Evolutionary conservation across 306 rosid species (phyloP), one percentile per base, ranked within the genome.

Genomic region (Delonix regia): DNA sequence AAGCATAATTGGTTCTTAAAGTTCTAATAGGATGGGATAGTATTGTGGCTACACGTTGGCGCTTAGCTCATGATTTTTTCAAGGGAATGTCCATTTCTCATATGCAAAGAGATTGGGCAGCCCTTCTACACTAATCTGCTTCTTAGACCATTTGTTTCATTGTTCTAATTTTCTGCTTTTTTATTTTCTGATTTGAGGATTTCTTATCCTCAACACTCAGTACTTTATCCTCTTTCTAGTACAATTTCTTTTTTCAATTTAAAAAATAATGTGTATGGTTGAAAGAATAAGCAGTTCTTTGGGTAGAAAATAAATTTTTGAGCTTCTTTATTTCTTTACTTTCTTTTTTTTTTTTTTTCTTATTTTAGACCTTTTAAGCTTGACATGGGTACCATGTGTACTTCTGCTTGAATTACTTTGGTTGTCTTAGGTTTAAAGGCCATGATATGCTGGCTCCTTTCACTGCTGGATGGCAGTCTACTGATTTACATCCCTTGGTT

Each of bases 361-460:
- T 9, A n/a, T n/a, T 74, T 63, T 52, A 21, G n/a, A 36, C 30
- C 8, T 55, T 48, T 9, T 49, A 10, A 65, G 63, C 30, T 14
- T 76, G 62, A 48, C 30, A 75, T 28, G 48, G 27, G 60, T 70
- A n/a, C 57, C 44, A 73, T 22, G 56, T 77, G 64, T 61, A 22
- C 68, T 57, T 25, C 49, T 67, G 67, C 64, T 76, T 65, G 83
- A 74, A 62, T 79, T 60, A 7, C 81, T 65, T 22, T 51, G 60
- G 59, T 63, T 72, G 41, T 83, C 61, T 45, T 89, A 95, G 99
- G 84, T 87, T 73, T 74, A 91, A 82, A 84, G 93, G 96, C 48
- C 99, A 95, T 80, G 88, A 82, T 70, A 95, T 95, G 99, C 98
- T 95, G 80, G 99, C 99, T 44, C 99, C 99, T 80, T 95, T 95